Evolutionary conservation across 495 filamentous ascomycete genomes (phyloP), one percentile per base, ranked within the genome.

Genomic region (Hypoxylon perforatum): DNA sequence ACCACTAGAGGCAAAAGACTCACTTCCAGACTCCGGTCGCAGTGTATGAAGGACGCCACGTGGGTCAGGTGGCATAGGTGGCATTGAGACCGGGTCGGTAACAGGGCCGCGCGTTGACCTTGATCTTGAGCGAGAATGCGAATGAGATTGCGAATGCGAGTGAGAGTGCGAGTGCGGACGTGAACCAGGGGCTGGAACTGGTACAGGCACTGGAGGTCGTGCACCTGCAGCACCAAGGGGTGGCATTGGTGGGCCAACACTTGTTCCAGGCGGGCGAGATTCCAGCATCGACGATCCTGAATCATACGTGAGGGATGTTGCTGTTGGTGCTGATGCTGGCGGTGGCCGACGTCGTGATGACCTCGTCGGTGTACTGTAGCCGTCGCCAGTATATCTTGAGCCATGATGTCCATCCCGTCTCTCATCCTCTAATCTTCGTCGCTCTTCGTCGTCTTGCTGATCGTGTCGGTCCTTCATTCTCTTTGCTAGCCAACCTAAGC

Each of bases 401-500:
- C 59, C 71, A 18, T 69, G 75, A 19, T 66, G 72, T 21, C 83
- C 80, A 18, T 75, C 67, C 33, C 78, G 72, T 33, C 82, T 80
- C 48, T 81, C 78, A 48, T 83, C 84, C 44, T 84, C 76, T n/a
- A 75, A 47, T 14, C 87, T 70, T 8, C 85, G 81, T 58, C 90
- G 88, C 35, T 91, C 86, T 35, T 91, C 84, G 41, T 92, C 82
- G 52, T 92, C 88, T 67, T 86, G 87, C 46, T 82, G 79, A 14
- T 86, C 85, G 63, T 82, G 84, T 10, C 85, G 80, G 46, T 85
- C 85, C 35, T 83, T 87, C 68, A 89, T 87, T 67, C 88, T 81
- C 72, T 88, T 90, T 5, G 75, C 88, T 75, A 77, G 86, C 75
- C 65, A 92, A 76, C 72, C 90, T 78, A 80, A 85, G 10, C 93